These are phyloP conservation scores for Leptomonas pyrrhocoris DNA, from an alignment of 208 protist species.

Conservation along the genomic window DNA sequence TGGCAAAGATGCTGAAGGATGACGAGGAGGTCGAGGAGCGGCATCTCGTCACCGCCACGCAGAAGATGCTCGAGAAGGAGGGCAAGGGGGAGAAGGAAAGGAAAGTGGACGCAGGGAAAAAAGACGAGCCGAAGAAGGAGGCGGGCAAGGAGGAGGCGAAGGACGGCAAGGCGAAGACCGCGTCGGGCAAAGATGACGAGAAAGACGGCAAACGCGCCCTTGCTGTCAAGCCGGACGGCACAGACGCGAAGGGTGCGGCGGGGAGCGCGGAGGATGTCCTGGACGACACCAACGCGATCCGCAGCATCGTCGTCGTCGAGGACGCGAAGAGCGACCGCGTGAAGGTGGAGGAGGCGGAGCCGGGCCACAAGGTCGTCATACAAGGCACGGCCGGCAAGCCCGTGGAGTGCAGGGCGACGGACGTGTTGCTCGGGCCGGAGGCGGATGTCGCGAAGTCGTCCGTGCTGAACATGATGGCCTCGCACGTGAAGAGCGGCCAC, in stretches of 20 bases:
- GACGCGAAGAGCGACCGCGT: conserved; percentile 19
- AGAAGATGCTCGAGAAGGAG: conserved; percentile 16
- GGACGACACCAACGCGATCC: conserved; percentile 24
- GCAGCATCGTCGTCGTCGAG: conserved; percentile 36
- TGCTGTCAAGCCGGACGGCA: conserved; percentile 8
- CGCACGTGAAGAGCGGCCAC: conserved; percentile 34
- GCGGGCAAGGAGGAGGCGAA: conserved; percentile 6
- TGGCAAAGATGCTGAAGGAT: conserved; percentile 26
- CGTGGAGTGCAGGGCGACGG: conserved; percentile 22
- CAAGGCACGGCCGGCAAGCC: conserved; percentile 25
- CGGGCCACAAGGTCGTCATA: conserved; percentile 32
- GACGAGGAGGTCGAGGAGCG: conserved; percentile 11
- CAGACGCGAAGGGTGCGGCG: not conserved
- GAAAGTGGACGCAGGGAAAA: conserved; percentile 2
- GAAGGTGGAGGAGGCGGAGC: conserved; percentile 26
- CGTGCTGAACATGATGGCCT: conserved; percentile 22
- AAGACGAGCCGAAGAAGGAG: not conserved
- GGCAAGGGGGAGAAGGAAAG: not conserved
- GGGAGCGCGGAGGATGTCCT: conserved; percentile 2
- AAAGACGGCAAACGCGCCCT: not conserved
- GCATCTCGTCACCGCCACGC: conserved; percentile 7
- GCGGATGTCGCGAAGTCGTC: conserved; percentile 11
- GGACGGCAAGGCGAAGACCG: conserved; percentile 1
- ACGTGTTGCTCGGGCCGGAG: conserved; percentile 21
- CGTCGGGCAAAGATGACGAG: not conserved